A percentile compares a stretch with the other conserved stretches of the same genome.
Evolutionary conservation across 352 stramenopile species (phyloP).

Genomic region (Pythium myriotylum): DNA sequence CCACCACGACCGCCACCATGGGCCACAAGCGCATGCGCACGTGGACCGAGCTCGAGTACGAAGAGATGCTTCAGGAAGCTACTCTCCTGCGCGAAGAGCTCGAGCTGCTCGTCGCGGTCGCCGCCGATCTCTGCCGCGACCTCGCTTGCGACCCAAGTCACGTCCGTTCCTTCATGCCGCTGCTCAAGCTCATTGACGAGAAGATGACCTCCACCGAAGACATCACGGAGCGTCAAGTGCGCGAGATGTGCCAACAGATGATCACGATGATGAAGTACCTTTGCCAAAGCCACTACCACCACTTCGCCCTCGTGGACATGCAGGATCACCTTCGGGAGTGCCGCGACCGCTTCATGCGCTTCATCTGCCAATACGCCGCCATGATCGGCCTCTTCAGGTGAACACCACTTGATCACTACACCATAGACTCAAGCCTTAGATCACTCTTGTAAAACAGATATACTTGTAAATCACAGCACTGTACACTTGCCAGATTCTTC

Average conservation of each 20-base stretch:
- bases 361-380: constrained; percentile 69
- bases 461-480: constrained; percentile 13
- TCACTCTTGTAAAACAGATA: constrained; percentile 9
- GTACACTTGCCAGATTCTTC: no score
- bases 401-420: constrained; percentile 1
- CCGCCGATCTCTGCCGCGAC: constrained; percentile 57
- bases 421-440: constrained; percentile 19
- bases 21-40: constrained; percentile 54
- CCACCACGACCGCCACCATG: constrained; percentile 7
- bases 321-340: constrained; percentile 65
- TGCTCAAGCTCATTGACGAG: constrained; percentile 49
- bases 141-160: constrained; percentile 39
- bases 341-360: constrained; percentile 76
- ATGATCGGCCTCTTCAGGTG: constrained; percentile 58
- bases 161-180: constrained; percentile 33
- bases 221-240: constrained; percentile 58
- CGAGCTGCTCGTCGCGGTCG: constrained; percentile 64
- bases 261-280: constrained; percentile 75
- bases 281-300: constrained; percentile 60
- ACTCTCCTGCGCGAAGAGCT: constrained; percentile 69
- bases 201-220: constrained; percentile 49
- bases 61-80: constrained; percentile 72
- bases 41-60: constrained; percentile 74
- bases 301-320: constrained; percentile 78
- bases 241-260: constrained; percentile 72